A percentile compares a stretch with the other conserved stretches of the same genome.
Conservation (phyloP, 306 rosid species). For the Boehmeria nivea region DNA sequence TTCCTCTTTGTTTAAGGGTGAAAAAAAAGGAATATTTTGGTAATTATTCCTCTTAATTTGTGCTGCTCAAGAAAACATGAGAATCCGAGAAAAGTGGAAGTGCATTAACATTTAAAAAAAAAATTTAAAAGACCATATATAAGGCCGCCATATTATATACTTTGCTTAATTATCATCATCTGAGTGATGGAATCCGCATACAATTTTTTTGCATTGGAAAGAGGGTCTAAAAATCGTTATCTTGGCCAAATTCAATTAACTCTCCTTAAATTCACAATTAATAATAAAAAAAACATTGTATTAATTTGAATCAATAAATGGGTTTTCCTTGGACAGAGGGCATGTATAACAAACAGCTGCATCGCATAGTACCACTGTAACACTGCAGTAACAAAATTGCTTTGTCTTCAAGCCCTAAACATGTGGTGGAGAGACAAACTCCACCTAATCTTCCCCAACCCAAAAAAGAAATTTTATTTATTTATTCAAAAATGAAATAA, state of each 20-base stretch:
- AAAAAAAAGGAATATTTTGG: not conserved
- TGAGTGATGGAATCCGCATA: conserved; percentile 16
- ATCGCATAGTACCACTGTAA: conserved; percentile 19
- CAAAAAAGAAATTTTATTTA: too few species aligned
- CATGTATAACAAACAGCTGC: conserved; percentile 14
- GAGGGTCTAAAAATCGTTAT: not conserved
- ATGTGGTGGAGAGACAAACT: conserved; percentile 7
- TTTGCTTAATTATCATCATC: conserved; percentile 3
- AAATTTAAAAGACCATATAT: conserved; percentile 1
- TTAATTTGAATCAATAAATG: not conserved
- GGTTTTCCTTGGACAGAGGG: conserved; percentile 15
- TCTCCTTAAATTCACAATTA: not conserved
- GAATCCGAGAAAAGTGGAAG: conserved; percentile 39
- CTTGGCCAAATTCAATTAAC: not conserved
- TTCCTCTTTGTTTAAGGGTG: conserved; percentile 4
- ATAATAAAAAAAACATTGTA: not conserved
- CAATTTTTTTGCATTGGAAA: conserved; percentile 19
- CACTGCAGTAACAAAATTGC: conserved; percentile 6
- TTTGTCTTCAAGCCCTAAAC: conserved; percentile 9
- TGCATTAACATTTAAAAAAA: not conserved
- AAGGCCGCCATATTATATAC: conserved; percentile 20
- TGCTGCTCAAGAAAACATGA: conserved; percentile 39
- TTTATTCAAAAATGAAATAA: too few species aligned
- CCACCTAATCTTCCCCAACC: conserved; percentile 6
- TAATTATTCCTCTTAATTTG: conserved; percentile 15